Evolutionary conservation across 257 asterid species (phyloP), one percentile per base, ranked within the genome.

Genomic region (Solanum corneliomulleri): DNA sequence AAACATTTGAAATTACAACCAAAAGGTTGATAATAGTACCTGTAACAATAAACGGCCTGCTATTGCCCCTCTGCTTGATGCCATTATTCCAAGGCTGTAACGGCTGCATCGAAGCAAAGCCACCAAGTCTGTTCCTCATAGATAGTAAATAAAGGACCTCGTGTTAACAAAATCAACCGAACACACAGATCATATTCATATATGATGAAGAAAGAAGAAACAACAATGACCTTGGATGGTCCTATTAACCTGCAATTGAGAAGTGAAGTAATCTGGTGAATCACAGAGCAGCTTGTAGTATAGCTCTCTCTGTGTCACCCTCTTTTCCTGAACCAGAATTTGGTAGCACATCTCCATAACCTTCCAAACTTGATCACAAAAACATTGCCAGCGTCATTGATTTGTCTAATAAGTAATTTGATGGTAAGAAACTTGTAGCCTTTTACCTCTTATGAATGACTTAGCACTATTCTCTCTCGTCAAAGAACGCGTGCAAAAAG

Each of bases 41-140:
- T 97, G 98, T 52, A 97, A 92, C 91, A 90, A 83, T 86, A 97
- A 93, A 86, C 98, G 97, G 52, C 99, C 98, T 25, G 93, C 98
- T 72, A 97, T 95, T 20, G 91, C 88, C 88, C 99, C 99, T 92
- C 97, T 94, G 92, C 96, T 94, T 9, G 98, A 91, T 69, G 99
- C 99, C 95, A 94, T 94, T 86, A 97, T 90, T 44, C 98, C 98
- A 70, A 97, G 96, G 91, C 98, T 97, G 72, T 90, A 94, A 41
- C 99, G 92, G 89, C 98, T 97, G 89, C 98, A 95, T 35, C 93
- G 93, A 89, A 97, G 96, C 92, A 97, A 89, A 72, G 97, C 98
- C 74, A 97, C 98, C 91, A 95, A 91, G 90, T 97, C 99, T 97
- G 87, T 23, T 83, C 86, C 72, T 77, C 37, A 85, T 85, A 84